phyloP scores from a whole-genome alignment of 2,329 filamentous ascomycete genomes.

The Monilinia polystroma region DNA sequence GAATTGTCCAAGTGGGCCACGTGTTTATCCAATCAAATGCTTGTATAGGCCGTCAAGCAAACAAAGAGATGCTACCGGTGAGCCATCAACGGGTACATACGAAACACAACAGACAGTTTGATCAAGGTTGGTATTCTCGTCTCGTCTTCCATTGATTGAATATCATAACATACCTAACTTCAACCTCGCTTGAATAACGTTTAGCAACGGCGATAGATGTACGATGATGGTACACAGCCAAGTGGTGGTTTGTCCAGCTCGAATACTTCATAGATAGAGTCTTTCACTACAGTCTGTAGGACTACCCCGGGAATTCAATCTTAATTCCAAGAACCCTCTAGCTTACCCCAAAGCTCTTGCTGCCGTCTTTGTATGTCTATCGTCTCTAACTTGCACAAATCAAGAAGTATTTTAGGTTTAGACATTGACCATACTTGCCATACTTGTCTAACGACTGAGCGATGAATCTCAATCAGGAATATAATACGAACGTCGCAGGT shows the following conservation, averaged over 20 bases:
- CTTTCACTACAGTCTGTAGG: background rate
- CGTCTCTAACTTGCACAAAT: background rate
- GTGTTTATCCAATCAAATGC: background rate
- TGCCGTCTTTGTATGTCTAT: background rate
- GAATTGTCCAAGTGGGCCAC: too few species aligned
- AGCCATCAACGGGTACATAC: too few species aligned
- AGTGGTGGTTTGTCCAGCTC: background rate
- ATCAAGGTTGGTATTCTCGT: too few species aligned
- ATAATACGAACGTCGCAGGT: background rate
- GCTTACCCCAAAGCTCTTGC: background rate
- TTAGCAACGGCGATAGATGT: too few species aligned
- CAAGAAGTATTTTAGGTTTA: background rate
- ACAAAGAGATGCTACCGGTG: background rate
- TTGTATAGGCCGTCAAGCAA: background rate
- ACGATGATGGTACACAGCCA: too few species aligned
- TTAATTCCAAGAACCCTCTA: background rate
- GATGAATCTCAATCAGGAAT: background rate
- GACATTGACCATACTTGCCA: background rate
- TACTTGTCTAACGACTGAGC: background rate
- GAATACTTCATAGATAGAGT: too few species aligned
- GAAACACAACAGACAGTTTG: background rate
- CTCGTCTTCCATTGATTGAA: too few species aligned
- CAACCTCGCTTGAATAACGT: too few species aligned
- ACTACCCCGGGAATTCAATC: background rate
- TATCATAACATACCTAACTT: too few species aligned